These are phyloP conservation scores for Cladosporium sp. DNA, from an alignment of 2,329 filamentous ascomycete genomes.

Conservation along the genomic window DNA sequence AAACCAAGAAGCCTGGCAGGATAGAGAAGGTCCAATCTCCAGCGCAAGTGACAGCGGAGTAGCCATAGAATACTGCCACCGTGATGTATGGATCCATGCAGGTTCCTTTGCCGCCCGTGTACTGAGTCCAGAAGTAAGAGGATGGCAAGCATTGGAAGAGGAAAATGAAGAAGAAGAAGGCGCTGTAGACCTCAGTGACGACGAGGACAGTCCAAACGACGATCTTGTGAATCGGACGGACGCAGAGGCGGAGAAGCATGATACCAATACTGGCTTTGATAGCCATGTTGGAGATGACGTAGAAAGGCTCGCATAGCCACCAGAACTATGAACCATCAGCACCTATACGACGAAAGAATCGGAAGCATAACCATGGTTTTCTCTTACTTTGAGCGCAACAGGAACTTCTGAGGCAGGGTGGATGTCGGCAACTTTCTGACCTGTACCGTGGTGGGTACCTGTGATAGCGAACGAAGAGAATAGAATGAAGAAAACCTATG, in stretches of 20 bases:
- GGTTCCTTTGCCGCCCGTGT: conserved; percentile 13
- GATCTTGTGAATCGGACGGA: conserved; percentile 10
- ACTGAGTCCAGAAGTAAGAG: conserved; percentile 16
- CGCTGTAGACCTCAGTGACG: conserved; percentile 16
- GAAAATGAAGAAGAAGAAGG: conserved; percentile 17
- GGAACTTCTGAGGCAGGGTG: conserved; percentile 12
- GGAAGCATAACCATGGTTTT: not conserved
- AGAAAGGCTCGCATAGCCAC: conserved; percentile 33
- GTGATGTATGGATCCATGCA: conserved; percentile 12
- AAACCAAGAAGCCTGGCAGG: conserved; percentile 27
- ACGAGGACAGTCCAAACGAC: conserved; percentile 12
- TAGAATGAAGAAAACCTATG: conserved; percentile 11
- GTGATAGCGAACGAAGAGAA: conserved; percentile 13
- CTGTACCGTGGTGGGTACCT: conserved; percentile 14
- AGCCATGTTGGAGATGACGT: conserved; percentile 17
- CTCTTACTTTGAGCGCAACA: conserved; percentile 12
- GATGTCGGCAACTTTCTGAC: conserved; percentile 13
- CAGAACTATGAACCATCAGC: conserved; percentile 11
- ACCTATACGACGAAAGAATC: not conserved
- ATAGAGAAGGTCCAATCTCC: conserved; percentile 19
- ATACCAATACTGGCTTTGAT: conserved; percentile 18
- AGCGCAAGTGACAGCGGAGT: conserved; percentile 15
- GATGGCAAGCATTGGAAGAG: conserved; percentile 16
- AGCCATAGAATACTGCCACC: conserved; percentile 13
- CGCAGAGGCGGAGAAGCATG: conserved; percentile 16